Conservation (phyloP, 2,329 filamentous ascomycete genomes). For the Aspergillus fischeri region DNA sequence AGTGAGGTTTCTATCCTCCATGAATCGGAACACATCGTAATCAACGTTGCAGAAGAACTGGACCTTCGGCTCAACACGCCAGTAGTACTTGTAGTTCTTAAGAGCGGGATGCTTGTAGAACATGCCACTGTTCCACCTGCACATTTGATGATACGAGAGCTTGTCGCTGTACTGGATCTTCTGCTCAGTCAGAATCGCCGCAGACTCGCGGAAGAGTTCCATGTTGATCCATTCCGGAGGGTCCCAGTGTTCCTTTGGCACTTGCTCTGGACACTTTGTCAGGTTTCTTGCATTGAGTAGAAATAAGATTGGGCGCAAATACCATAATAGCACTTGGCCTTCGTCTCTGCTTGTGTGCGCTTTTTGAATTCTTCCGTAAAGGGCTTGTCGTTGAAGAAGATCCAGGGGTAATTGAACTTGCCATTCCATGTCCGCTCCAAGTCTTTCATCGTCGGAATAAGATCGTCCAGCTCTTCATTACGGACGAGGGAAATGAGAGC, state of each 20-base stretch:
- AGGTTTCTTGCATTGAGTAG: background rate
- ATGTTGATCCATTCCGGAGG: constrained; percentile 87
- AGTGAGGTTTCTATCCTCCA: constrained; percentile 97
- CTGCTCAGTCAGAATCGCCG: constrained; percentile 75
- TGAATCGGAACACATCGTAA: constrained; percentile 97
- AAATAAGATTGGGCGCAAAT: constrained; percentile 22
- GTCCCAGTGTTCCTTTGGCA: constrained; percentile 94
- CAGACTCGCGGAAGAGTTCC: constrained; percentile 79
- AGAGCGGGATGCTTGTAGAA: constrained; percentile 96
- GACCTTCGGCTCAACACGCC: constrained; percentile 97
- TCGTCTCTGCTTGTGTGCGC: constrained; percentile 74
- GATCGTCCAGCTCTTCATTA: constrained; percentile 79
- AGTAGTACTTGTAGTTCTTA: constrained; percentile 81
- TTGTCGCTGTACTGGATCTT: constrained; percentile 86
- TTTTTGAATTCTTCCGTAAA: constrained; percentile 92
- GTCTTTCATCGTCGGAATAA: constrained; percentile 85
- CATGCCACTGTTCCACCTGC: constrained; percentile 95
- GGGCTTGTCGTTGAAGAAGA: constrained; percentile 94
- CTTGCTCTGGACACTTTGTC: constrained; percentile 57
- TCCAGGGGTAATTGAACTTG: constrained; percentile 99
- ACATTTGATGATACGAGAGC: constrained; percentile 97
- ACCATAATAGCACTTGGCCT: constrained; percentile 84
- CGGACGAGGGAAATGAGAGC: constrained; percentile 88
- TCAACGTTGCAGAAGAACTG: constrained; percentile 99
- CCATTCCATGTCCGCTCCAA: constrained; percentile 93